These are phyloP conservation scores for Rhodamnia rubescens DNA, from an alignment of 345 rosid genomes.

Conservation along the genomic window DNA sequence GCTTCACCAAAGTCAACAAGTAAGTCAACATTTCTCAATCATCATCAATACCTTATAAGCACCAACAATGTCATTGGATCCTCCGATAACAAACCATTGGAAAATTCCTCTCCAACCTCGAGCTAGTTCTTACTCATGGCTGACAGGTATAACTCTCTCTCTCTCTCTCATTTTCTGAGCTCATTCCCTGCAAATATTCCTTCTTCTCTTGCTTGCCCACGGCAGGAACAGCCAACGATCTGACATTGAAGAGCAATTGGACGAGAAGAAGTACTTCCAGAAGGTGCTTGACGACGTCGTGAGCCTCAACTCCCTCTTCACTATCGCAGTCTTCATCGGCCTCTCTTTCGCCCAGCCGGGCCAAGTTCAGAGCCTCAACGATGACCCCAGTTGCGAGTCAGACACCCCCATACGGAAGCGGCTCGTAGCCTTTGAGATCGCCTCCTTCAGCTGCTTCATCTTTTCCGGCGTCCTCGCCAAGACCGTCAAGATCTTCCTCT, in stretches of 20 bases:
- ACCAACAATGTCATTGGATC: not conserved
- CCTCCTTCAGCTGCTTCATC: conserved; percentile 7
- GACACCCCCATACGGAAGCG: not conserved
- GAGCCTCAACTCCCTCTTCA: conserved; percentile 1
- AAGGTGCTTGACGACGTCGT: conserved; percentile 1
- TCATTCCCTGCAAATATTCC: not conserved
- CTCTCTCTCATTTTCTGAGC: not conserved
- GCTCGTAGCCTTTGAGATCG: not conserved
- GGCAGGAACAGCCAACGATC: not conserved
- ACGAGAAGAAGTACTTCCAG: not conserved
- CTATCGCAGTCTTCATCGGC: not conserved
- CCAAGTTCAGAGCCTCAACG: not conserved
- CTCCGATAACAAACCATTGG: not conserved
- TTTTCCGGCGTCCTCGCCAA: conserved; percentile 2
- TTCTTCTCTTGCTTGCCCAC: not conserved
- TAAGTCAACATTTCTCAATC: not conserved
- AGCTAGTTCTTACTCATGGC: not conserved
- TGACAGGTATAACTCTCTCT: not conserved
- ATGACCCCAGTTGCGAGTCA: not conserved
- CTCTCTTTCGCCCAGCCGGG: not conserved
- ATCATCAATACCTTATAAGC: not conserved
- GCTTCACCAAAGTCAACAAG: no score
- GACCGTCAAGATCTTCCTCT: not conserved
- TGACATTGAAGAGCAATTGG: not conserved
- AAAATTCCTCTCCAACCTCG: not conserved